Base-by-base conservation (phyloP, 306 rosid species). In the Cajanus cajan region DNA sequence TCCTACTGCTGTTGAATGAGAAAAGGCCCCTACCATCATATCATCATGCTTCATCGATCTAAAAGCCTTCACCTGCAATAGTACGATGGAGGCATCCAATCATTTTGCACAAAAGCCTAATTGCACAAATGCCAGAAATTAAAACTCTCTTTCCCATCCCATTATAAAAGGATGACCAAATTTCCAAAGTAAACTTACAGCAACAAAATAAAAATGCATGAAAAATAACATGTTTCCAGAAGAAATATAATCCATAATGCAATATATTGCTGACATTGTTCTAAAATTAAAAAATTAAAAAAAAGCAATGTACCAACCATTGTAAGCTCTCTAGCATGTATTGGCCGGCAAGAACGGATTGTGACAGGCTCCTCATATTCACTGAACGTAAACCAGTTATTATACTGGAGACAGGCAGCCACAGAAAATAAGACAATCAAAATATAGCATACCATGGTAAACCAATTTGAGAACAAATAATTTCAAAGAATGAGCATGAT, bases 11-110 rank as follows among this genome's bases (percentile, higher is more conserved):
- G 99, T 95, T 50, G 99, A 95, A 83, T 93, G 99, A 78, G 97
- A 93, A 84, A 95, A 92, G 11, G 96, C 99, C 40, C 99, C 99
- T 55, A 93, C 97, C 98, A 95, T 92, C 98, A 95, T 91, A 80
- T 88, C 96, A 81, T 93, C 74, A 68, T 95, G 90, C 87, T 36
- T 82, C 99, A 95, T 93, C 67, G 96, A 81, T 87, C 99, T 86
- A 89, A 95, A 95, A 76, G 99, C 91, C 22, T 91, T 95, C 80
- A 95, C 99, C 99, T 95, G 91, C 88, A 79, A 86, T 55, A 80
- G 36, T 76, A 19, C 40, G 44, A 51, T n/a, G 37, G 45, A 77
- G 59, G 57, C 67, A 66, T 75, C 36, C 31, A 25, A 79, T 37
- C 9, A 16, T 61, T 41, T 68, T 39, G 59, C 76, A 18, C 61